A percentile compares a stretch with the other conserved stretches of the same genome.
Conservation (phyloP, 345 rosid species). For the Gossypium mustelinum region DNA sequence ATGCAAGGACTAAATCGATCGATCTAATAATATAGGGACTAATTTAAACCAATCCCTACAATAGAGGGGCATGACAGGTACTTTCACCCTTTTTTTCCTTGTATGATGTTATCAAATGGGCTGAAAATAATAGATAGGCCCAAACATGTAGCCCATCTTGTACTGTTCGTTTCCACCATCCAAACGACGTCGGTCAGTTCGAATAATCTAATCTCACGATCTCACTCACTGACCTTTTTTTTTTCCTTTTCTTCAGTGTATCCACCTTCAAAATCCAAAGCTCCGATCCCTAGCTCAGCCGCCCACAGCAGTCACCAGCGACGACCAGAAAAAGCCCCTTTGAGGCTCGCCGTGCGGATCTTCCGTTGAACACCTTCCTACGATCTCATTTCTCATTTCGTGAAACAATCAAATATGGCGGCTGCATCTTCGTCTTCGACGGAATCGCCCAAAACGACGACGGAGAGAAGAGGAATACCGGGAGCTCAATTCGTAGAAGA, state of each 20-base stretch:
- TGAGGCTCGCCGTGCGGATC: not conserved
- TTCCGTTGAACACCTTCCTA: not conserved
- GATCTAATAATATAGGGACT: too few species aligned
- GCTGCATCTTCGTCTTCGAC: conserved; percentile 28
- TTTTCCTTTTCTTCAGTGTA: not conserved
- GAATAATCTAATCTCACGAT: not conserved
- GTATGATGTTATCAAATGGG: not conserved
- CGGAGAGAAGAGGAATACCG: conserved; percentile 87
- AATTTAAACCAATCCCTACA: too few species aligned
- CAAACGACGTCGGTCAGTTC: not conserved
- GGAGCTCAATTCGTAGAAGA: conserved; percentile 89
- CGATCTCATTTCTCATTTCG: not conserved
- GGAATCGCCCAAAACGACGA: conserved; percentile 21
- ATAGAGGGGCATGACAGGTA: too few species aligned
- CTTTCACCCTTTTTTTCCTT: too few species aligned
- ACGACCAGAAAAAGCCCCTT: not conserved
- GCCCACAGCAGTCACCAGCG: not conserved
- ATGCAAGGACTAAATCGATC: too few species aligned
- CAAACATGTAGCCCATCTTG: not conserved
- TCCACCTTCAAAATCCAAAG: not conserved
- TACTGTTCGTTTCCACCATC: not conserved
- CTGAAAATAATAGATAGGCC: not conserved
- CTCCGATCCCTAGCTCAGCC: not conserved
- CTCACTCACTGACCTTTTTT: not conserved
- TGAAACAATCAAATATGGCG: conserved; percentile 12